phyloP scores from a whole-genome alignment of 768 basidiomycete genomes.

The Mycena kentingensis region DNA sequence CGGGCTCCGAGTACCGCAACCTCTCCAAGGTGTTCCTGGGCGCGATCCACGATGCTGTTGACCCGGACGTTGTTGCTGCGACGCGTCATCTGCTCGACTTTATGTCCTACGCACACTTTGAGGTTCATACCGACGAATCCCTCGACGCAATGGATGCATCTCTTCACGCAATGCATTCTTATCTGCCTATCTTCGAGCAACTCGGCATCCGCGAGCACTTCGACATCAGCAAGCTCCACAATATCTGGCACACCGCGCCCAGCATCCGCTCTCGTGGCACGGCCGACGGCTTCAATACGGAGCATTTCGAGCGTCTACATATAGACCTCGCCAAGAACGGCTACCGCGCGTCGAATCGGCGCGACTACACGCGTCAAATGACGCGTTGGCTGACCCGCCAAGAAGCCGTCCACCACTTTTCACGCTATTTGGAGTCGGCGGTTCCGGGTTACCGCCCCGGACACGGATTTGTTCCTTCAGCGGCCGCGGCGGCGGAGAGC shows the following conservation, averaged over 20 bases:
- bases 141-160: slow-evolving; percentile 23
- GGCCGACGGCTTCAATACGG: slow-evolving; percentile 31
- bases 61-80: slow-evolving; percentile 11
- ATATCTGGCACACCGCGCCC: slow-evolving; percentile 28
- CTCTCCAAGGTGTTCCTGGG: slow-evolving; percentile 25
- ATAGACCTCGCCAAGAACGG: slow-evolving; percentile 40
- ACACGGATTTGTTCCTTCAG: not conserved
- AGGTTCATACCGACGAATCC: slow-evolving; percentile 23
- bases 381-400: slow-evolving; percentile 32
- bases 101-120: slow-evolving; percentile 27
- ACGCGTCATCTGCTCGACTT: slow-evolving; percentile 30
- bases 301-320: slow-evolving; percentile 36
- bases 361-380: slow-evolving; percentile 37
- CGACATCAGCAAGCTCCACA: slow-evolving; percentile 38
- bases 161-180: slow-evolving; percentile 25
- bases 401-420: slow-evolving; percentile 20
- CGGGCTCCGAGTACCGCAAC: slow-evolving; percentile 32
- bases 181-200: slow-evolving; percentile 29
- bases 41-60: slow-evolving; percentile 23
- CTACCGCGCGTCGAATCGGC: slow-evolving; percentile 25
- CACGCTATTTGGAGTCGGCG: not conserved
- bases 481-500: not conserved
- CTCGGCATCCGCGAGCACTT: slow-evolving; percentile 28
- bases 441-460: not conserved
- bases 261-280: slow-evolving; percentile 27